Conservation (phyloP, 2,329 filamentous ascomycete genomes). For the Penicillium vulpinum region DNA sequence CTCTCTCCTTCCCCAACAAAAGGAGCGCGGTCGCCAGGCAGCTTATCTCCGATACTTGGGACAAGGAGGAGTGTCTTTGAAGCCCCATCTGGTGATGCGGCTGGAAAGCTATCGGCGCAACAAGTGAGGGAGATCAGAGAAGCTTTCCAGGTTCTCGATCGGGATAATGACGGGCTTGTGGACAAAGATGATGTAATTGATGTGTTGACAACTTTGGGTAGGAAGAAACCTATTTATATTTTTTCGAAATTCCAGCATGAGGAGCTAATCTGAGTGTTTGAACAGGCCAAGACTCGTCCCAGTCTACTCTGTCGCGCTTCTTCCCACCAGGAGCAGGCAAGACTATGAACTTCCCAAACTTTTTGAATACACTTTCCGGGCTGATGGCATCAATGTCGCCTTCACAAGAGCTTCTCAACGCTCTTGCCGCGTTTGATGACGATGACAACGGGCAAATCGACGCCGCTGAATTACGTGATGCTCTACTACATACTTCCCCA, state of each 20-base stretch:
- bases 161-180: constrained; percentile 81
- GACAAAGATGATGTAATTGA: constrained; percentile 80
- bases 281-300: constrained; percentile 70
- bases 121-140: constrained; percentile 87
- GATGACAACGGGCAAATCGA: constrained; percentile 94
- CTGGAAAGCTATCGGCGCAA: constrained; percentile 65
- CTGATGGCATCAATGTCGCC: constrained; percentile 74
- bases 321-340: constrained; percentile 72
- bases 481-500: constrained; percentile 76
- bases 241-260: neutral
- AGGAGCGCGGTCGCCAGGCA: constrained; percentile 29
- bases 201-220: constrained; percentile 83
- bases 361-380: constrained; percentile 77
- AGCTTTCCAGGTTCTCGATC: constrained; percentile 89
- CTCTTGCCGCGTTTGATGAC: constrained; percentile 92
- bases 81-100: constrained; percentile 32
- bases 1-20: constrained; percentile 43
- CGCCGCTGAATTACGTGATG: constrained; percentile 75
- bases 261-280: neutral
- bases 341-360: constrained; percentile 79
- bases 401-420: constrained; percentile 76
- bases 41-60: constrained; percentile 31
- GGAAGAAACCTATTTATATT: constrained; percentile 3
- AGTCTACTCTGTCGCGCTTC: constrained; percentile 73
- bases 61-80: constrained; percentile 26